phyloP scores from a whole-genome alignment of 208 protist genomes.

The Leishmania major region DNA sequence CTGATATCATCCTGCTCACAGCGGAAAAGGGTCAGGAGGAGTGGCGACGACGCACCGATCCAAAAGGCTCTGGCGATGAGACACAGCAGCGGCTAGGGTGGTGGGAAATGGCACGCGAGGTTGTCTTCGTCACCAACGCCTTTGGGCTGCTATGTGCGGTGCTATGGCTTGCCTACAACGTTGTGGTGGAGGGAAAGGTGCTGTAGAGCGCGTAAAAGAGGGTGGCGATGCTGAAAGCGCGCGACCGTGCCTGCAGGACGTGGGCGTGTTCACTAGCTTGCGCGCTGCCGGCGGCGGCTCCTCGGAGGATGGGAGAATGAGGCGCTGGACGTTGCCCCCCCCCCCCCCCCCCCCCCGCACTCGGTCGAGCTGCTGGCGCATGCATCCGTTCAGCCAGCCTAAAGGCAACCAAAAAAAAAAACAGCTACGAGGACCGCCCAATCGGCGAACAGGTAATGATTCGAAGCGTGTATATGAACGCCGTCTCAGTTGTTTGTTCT shows the following conservation, averaged over 20 bases:
- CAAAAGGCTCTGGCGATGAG: slow-evolving; percentile 6
- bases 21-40: slow-evolving; percentile 21
- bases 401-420: neutral
- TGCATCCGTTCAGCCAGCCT: neutral
- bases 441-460: neutral
- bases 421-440: neutral
- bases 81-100: slow-evolving; percentile 15
- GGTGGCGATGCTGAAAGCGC: neutral
- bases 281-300: neutral
- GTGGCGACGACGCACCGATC: slow-evolving; percentile 21
- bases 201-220: slow-evolving; percentile 1
- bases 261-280: neutral
- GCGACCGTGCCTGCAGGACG: neutral
- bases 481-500: neutral
- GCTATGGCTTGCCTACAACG: slow-evolving; percentile 42
- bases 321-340: neutral
- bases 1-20: slow-evolving; percentile 31
- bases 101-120: slow-evolving; percentile 28
- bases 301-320: neutral
- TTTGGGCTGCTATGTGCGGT: slow-evolving; percentile 29
- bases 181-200: slow-evolving; percentile 24
- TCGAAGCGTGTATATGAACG: neutral
- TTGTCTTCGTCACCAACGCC: slow-evolving; percentile 38
- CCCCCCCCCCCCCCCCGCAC: too few relatives aligned
- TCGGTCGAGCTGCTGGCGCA: neutral